Conservation (phyloP, 768 basidiomycete species). For the Chalciporus sphaerocephalus region DNA sequence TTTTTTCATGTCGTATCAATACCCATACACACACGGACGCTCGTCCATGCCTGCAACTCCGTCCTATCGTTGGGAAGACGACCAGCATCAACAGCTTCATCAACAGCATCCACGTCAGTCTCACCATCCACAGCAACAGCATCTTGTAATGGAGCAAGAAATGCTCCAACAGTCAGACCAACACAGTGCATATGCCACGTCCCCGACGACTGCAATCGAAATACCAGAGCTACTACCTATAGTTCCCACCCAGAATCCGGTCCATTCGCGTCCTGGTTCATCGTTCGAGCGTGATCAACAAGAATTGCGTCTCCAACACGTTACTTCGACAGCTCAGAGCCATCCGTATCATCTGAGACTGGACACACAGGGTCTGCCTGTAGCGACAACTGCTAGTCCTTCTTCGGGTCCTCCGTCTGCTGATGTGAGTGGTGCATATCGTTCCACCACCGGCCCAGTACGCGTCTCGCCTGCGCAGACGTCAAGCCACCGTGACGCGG, state of each 20-base stretch:
- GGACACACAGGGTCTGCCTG: constrained; percentile 30
- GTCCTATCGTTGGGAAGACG: constrained; percentile 42
- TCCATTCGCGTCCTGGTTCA: constrained; percentile 15
- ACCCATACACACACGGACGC: constrained; percentile 43
- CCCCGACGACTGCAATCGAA: constrained; percentile 16
- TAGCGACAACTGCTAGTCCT: constrained; percentile 28
- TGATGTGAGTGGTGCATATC: constrained; percentile 14
- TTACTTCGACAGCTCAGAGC: constrained; percentile 15
- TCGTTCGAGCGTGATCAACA: constrained; percentile 22
- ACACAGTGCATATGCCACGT: constrained; percentile 21
- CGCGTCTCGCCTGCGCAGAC: constrained; percentile 25
- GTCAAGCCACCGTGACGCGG: constrained; percentile 12
- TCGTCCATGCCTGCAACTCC: constrained; percentile 49
- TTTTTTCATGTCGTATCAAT: constrained; percentile 48
- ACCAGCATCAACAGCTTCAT: constrained; percentile 26
- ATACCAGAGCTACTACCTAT: constrained; percentile 27
- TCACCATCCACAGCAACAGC: constrained; percentile 37
- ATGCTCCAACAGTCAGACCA: constrained; percentile 34
- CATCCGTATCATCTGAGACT: constrained; percentile 32
- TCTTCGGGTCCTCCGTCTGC: constrained; percentile 32
- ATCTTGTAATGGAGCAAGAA: neutral
- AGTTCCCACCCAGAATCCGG: constrained; percentile 28
- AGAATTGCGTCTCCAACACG: constrained; percentile 24
- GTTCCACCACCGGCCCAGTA: constrained; percentile 20
- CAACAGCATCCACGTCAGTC: constrained; percentile 33